Percentiles rank a stretch among this genome's conserved stretches.
Evolutionary conservation across 805 yeast genomes (phyloP).

Genomic region (Candida hispaniensis): DNA sequence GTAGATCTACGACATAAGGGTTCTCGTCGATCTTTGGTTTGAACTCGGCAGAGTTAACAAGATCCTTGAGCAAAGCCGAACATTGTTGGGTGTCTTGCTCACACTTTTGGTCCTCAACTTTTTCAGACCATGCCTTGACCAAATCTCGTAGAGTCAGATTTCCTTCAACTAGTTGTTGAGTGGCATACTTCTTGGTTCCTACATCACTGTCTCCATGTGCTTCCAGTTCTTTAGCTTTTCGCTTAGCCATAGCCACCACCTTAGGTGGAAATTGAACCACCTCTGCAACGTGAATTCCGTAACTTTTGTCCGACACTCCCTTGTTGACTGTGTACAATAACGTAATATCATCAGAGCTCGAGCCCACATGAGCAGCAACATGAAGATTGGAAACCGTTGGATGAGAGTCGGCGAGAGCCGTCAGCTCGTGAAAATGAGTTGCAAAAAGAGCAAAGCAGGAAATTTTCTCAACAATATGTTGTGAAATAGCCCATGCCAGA

Average conservation of each 20-base stretch:
- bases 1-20: background rate
- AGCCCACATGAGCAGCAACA: conserved; percentile 83
- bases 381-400: conserved; percentile 67
- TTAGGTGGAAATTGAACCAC: conserved; percentile 86
- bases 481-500: conserved; percentile 92
- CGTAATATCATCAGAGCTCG: conserved; percentile 53
- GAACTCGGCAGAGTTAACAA: background rate
- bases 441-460: conserved; percentile 83
- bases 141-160: conserved; percentile 37
- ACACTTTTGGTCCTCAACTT: conserved; percentile 17
- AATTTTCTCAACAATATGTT: conserved; percentile 60
- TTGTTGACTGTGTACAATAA: conserved; percentile 87
- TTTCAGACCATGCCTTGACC: conserved; percentile 32
- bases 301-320: conserved; percentile 91
- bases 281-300: conserved; percentile 97
- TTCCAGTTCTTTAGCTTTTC: conserved; percentile 83
- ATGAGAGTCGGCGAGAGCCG: conserved; percentile 55
- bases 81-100: conserved; percentile 5
- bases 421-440: conserved; percentile 94
- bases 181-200: conserved; percentile 36
- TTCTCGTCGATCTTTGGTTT: background rate
- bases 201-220: conserved; percentile 38
- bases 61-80: background rate
- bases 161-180: conserved; percentile 46
- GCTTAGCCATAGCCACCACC: conserved; percentile 87